Conservation (phyloP, 192 early-diverging fungal genomes). For the Geosiphon pyriformis region DNA sequence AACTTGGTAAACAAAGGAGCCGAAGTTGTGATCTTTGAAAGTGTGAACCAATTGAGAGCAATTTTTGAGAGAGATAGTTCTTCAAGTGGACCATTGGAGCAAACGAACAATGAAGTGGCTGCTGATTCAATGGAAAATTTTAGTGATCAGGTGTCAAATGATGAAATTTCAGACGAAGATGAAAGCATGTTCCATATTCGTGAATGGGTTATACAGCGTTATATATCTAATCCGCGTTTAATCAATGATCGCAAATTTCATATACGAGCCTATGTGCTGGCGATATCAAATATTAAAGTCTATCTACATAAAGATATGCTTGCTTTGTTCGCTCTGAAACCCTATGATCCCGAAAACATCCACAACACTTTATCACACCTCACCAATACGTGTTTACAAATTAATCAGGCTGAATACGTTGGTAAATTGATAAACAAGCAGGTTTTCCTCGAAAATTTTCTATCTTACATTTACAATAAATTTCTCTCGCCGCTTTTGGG, state of each 20-base stretch:
- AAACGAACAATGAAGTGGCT: too few relatives aligned
- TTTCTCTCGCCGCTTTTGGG: too few relatives aligned
- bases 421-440: too few relatives aligned
- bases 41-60: constrained; percentile 39
- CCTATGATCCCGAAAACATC: constrained; percentile 40
- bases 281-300: constrained; percentile 51
- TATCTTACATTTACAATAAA: too few relatives aligned
- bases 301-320: constrained; percentile 61
- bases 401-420: too few relatives aligned
- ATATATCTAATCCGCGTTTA: constrained; percentile 53
- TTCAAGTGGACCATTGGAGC: constrained; percentile 32
- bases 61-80: constrained; percentile 37
- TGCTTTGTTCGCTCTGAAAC: constrained; percentile 53
- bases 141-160: too few relatives aligned
- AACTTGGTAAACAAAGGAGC: constrained; percentile 59
- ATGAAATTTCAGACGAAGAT: constrained; percentile 40
- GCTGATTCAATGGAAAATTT: too few relatives aligned
- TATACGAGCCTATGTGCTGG: constrained; percentile 57
- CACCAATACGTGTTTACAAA: constrained; percentile 64
- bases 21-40: constrained; percentile 60
- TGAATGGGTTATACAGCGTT: constrained; percentile 66
- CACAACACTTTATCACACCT: constrained; percentile 49
- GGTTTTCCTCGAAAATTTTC: too few relatives aligned
- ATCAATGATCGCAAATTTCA: constrained; percentile 59
- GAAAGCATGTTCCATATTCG: constrained; percentile 51